Conservation (phyloP, 2,329 filamentous ascomycete genomes). For the Colletotrichum camelliae region DNA sequence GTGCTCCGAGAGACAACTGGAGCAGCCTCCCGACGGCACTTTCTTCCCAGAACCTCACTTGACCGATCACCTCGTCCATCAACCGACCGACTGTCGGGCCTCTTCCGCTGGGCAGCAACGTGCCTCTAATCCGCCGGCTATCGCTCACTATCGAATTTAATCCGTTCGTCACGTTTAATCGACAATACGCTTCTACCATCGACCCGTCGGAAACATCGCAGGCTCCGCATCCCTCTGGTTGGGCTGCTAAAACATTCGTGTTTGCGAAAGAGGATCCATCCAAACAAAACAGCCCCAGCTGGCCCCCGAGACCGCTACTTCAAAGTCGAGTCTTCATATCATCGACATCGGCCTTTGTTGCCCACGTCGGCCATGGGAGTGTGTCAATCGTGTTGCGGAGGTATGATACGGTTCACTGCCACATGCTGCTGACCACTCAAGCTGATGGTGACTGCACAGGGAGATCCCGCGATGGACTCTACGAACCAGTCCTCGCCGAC, state of each 20-base stretch:
- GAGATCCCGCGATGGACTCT: conserved; percentile 80
- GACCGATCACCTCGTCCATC: conserved; percentile 18
- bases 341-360: conserved; percentile 7
- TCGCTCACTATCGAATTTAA: neutral
- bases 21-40: conserved; percentile 15
- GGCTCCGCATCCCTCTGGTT: conserved; percentile 12
- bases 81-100: conserved; percentile 15
- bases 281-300: conserved; percentile 18
- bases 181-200: neutral
- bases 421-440: neutral
- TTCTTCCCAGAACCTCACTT: conserved; percentile 21
- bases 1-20: conserved; percentile 21
- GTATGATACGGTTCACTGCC: conserved; percentile 32
- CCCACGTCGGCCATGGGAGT: conserved; percentile 58
- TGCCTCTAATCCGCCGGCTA: neutral
- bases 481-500: conserved; percentile 89
- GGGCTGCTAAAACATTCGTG: conserved; percentile 8
- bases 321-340: conserved; percentile 8
- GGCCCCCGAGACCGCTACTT: neutral
- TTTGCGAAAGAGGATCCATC: conserved; percentile 14
- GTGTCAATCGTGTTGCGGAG: conserved; percentile 68
- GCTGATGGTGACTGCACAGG: conserved; percentile 47
- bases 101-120: conserved; percentile 10
- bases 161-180: neutral
- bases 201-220: neutral